Evolutionary conservation across 805 yeast genomes (phyloP), one percentile per base, ranked within the genome.

Genomic region (Saccharomycopsis oosterbeekiorum): DNA sequence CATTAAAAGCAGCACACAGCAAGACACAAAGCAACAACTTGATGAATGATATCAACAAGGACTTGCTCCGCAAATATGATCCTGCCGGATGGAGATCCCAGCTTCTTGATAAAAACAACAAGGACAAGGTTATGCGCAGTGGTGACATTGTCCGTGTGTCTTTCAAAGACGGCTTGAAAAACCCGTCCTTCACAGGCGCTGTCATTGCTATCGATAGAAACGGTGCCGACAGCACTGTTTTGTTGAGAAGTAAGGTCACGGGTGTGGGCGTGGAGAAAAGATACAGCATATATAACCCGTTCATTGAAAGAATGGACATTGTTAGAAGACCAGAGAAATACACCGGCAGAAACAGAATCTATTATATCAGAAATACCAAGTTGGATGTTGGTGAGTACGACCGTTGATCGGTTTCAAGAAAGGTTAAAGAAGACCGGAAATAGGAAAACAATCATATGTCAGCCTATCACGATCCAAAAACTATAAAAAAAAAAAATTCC

Each of bases 211-310:
- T 91, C 61, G 87, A 86, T 69, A 81, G 92, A 70, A 79, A 83
- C 64, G 85, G 84, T 47, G 74, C 88, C 54, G 90, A 88, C 55
- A 81, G 96, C 17, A 86, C 88, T 63, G 74, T 93, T n/a, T 75
- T 89, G 60, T 73, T 93, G 65, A 85, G 99, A 78, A 89, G 91
- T 71, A 89, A 87, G 70, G 78, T 89, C 67, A 80, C 85, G 64
- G 88, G 87, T 67, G 75, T 89, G n/a, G 96, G 96, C 61, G 93
- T 89, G 57, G 98, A 93, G 70, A 75, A 86, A 65, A 79, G 93
- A 64, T 82, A 91, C 56, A 92, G 93, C 36, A 74, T 93, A 29
- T 93, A 79, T 76, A 87, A 86, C 64, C 97, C 97, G 8, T 77
- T 83, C 60, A 79, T 94, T 60, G 81, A 84, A 65, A 82, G 86